Percentiles rank a stretch among this genome's conserved stretches.
These are phyloP conservation scores for Citeromyces siamensis DNA, from an alignment of 1,139 yeast genomes.

Conservation along the genomic window DNA sequence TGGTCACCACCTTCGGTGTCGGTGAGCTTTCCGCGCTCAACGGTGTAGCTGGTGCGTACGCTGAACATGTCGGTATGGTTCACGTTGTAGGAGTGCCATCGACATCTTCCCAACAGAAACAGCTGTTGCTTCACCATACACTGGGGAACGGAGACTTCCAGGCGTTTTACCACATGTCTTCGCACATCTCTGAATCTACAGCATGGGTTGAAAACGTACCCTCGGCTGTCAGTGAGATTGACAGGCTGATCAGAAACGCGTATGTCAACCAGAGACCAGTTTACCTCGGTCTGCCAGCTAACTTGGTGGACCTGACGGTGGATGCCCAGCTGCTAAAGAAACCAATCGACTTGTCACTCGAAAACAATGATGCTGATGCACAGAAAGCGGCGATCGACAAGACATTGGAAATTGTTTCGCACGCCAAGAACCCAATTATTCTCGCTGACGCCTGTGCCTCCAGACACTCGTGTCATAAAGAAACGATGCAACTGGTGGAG, in stretches of 20 bases:
- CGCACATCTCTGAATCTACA: constrained; percentile 42
- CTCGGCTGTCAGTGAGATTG: constrained; percentile 41
- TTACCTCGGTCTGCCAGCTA: constrained; percentile 63
- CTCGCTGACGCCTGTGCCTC: constrained; percentile 55
- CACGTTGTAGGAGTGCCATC: constrained; percentile 78
- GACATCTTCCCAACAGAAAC: constrained; percentile 54
- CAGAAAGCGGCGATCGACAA: constrained; percentile 22
- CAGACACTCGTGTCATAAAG: constrained; percentile 32
- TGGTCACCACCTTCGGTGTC: constrained; percentile 61
- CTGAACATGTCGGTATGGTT: constrained; percentile 72
- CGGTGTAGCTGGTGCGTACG: constrained; percentile 73
- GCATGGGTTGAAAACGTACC: constrained; percentile 40
- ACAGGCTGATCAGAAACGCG: constrained; percentile 46
- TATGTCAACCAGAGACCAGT: constrained; percentile 61
- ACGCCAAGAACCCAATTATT: constrained; percentile 44
- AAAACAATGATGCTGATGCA: constrained; percentile 22
- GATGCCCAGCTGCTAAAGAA: constrained; percentile 19
- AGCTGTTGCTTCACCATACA: constrained; percentile 23
- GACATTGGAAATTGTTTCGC: constrained; percentile 37
- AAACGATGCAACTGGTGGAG: constrained; percentile 32
- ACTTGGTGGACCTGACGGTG: constrained; percentile 42
- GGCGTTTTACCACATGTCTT: constrained; percentile 50
- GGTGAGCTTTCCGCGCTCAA: constrained; percentile 82
- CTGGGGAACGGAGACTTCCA: constrained; percentile 31
- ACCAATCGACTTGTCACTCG: constrained; percentile 11